Conservation (phyloP, 352 stramenopile genomes). For the Globisporangium perplexum region DNA sequence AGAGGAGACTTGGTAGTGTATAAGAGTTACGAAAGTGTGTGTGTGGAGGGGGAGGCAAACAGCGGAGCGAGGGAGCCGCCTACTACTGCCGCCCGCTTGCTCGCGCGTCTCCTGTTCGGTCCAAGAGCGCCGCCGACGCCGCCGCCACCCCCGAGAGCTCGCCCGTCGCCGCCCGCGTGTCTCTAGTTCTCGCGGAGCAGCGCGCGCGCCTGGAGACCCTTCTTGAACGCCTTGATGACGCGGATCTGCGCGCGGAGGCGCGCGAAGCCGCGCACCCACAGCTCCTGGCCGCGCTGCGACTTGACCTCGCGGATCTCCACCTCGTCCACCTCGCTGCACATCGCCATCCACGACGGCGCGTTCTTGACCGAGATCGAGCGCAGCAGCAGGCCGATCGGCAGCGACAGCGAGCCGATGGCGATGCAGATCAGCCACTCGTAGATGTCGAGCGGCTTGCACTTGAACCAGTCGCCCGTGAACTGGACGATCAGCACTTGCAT, state of each 20-base stretch:
- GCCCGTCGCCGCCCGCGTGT: not conserved
- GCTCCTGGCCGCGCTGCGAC: slow-evolving; percentile 35
- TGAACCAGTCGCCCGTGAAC: slow-evolving; percentile 79
- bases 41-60: too few species aligned
- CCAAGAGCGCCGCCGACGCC: not conserved
- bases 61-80: too few species aligned
- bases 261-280: slow-evolving; percentile 47
- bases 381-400: slow-evolving; percentile 47
- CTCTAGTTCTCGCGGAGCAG: slow-evolving; percentile 13
- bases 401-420: slow-evolving; percentile 36
- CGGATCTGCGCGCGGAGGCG: slow-evolving; percentile 55
- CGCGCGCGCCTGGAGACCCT: slow-evolving; percentile 28
- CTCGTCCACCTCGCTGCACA: slow-evolving; percentile 42
- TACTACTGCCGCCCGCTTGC: too few species aligned
- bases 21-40: not conserved
- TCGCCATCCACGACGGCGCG: slow-evolving; percentile 49
- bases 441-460: slow-evolving; percentile 34
- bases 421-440: slow-evolving; percentile 58
- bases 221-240: slow-evolving; percentile 64
- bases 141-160: not conserved
- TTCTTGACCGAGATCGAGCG: slow-evolving; percentile 52
- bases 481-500: slow-evolving; percentile 95
- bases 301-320: slow-evolving; percentile 27
- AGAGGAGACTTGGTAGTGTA: not conserved
- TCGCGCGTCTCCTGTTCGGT: not conserved